These are phyloP conservation scores for Scenedesmus sp. DNA, from an alignment of 163 green algal genomes.

Conservation along the genomic window DNA sequence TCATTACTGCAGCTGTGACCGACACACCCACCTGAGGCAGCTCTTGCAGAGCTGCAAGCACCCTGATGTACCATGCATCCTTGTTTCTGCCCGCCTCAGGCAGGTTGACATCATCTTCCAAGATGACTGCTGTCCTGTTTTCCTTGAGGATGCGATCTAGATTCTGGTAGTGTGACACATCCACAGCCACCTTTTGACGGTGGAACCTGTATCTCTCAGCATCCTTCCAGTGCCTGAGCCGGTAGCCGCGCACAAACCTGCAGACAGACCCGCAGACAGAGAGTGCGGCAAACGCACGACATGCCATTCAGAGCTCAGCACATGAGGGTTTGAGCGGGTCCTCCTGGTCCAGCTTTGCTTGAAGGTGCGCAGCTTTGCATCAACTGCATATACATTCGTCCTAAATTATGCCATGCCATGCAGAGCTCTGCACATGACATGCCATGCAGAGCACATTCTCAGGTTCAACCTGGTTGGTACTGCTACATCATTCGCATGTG, in stretches of 20 bases:
- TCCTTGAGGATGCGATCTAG: not conserved
- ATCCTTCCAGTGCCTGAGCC: not conserved
- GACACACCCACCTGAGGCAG: not conserved
- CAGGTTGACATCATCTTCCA: not conserved
- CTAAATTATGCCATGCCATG: too few relatives aligned
- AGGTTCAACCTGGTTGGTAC: too few relatives aligned
- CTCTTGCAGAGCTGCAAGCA: not conserved
- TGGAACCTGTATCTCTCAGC: not conserved
- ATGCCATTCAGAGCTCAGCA: not conserved
- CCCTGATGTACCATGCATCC: not conserved
- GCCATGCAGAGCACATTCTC: too few relatives aligned
- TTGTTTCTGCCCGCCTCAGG: not conserved
- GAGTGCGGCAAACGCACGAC: not conserved
- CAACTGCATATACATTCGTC: not conserved
- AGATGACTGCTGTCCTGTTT: not conserved
- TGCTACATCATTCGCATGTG: too few relatives aligned
- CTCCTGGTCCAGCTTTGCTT: too few relatives aligned
- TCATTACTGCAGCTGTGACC: not conserved
- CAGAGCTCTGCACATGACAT: too few relatives aligned
- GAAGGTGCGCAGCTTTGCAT: not conserved
- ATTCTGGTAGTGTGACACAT: not conserved
- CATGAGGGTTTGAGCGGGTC: too few relatives aligned
- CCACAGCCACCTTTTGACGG: not conserved
- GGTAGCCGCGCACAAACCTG: not conserved
- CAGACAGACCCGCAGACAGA: not conserved